Conservation (phyloP, 768 basidiomycete species). For the Amanita molliuscula region DNA sequence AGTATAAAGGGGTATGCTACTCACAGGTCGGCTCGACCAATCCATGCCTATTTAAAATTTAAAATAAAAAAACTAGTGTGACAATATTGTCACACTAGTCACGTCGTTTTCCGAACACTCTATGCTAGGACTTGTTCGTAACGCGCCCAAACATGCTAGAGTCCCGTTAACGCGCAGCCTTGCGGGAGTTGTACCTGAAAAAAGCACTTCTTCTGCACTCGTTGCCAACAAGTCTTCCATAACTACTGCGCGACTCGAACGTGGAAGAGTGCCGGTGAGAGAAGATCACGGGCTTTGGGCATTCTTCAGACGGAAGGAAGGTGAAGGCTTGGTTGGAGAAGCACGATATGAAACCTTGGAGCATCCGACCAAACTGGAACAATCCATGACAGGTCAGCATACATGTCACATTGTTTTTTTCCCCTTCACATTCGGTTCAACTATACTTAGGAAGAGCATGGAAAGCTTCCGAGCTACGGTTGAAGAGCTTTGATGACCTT, state of each 20-base stretch:
- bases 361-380: constrained; percentile 13
- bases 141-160: not conserved
- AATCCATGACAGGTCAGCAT: not conserved
- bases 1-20: no score
- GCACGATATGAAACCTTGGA: constrained; percentile 42
- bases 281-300: constrained; percentile 69
- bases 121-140: constrained; percentile 8
- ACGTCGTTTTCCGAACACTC: not conserved
- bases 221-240: not conserved
- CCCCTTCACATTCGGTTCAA: not conserved
- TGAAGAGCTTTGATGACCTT: constrained; percentile 87
- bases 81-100: constrained; percentile 1
- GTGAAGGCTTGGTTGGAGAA: constrained; percentile 30
- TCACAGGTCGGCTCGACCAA: no score
- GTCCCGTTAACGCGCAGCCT: constrained; percentile 5
- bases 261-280: constrained; percentile 23
- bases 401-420: not conserved
- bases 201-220: not conserved
- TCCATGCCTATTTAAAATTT: no score
- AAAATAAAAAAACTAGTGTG: not conserved
- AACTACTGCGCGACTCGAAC: constrained; percentile 7
- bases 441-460: constrained; percentile 69
- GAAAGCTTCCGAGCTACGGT: constrained; percentile 76
- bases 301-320: constrained; percentile 59
- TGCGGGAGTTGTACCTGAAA: constrained; percentile 6